Percentiles rank a stretch among this genome's conserved stretches.
Conservation (phyloP, 306 rosid species). For the Acacia acuminata region DNA sequence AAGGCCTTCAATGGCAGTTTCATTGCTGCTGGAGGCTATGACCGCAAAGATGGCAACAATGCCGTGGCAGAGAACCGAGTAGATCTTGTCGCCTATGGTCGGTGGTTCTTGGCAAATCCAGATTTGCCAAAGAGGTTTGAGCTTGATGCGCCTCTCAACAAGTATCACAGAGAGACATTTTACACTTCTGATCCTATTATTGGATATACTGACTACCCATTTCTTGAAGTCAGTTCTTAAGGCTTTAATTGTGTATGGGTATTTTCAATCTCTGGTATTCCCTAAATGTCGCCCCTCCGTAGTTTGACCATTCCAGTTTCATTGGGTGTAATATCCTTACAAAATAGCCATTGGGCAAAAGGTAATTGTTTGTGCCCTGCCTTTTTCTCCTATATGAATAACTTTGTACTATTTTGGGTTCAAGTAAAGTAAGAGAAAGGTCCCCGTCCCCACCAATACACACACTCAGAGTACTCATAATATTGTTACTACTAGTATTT, state of each 20-base stretch:
- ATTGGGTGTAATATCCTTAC: background rate
- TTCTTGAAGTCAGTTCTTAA: conserved; percentile 34
- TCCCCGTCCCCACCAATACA: background rate
- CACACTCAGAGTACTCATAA: too few relatives aligned
- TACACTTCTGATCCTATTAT: conserved; percentile 46
- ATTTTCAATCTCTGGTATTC: too few relatives aligned
- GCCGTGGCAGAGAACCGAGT: conserved; percentile 47
- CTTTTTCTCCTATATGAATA: background rate
- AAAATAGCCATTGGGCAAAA: background rate
- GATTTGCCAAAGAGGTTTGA: conserved; percentile 70
- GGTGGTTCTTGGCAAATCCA: conserved; percentile 61
- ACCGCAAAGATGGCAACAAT: conserved; percentile 47
- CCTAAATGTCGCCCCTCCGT: too few relatives aligned
- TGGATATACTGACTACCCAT: conserved; percentile 74
- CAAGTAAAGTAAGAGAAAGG: background rate
- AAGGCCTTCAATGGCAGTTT: conserved; percentile 62
- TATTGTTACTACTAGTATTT: background rate
- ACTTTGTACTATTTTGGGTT: background rate
- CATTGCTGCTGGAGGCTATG: conserved; percentile 56
- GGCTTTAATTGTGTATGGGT: background rate
- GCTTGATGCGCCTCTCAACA: conserved; percentile 62
- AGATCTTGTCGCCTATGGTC: conserved; percentile 33
- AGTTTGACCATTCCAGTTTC: background rate
- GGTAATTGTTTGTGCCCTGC: background rate
- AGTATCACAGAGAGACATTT: conserved; percentile 52